These are phyloP conservation scores for Saccharomyces eubayanus DNA, from an alignment of 805 yeast genomes.

Conservation along the genomic window DNA sequence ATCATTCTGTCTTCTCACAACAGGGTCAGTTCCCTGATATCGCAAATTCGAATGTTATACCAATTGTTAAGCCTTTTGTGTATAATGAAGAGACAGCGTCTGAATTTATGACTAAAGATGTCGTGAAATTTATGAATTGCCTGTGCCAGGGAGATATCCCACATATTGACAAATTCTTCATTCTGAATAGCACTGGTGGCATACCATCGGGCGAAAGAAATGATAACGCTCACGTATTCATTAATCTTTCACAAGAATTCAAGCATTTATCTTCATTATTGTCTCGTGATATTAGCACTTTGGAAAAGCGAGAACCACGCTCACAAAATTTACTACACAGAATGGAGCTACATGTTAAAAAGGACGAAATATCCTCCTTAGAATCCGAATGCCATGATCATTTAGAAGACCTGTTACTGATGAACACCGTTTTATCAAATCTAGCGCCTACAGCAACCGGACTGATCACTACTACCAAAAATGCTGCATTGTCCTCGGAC, in stretches of 20 bases:
- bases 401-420: conserved; percentile 53
- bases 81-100: conserved; percentile 47
- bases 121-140: conserved; percentile 31
- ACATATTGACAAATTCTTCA: conserved; percentile 67
- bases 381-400: conserved; percentile 38
- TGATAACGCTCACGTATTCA: conserved; percentile 76
- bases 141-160: conserved; percentile 34
- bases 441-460: conserved; percentile 63
- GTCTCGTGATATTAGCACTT: conserved; percentile 2
- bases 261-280: conserved; percentile 7
- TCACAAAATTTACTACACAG: conserved; percentile 14
- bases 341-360: conserved; percentile 12
- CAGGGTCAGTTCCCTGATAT: conserved; percentile 8
- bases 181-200: conserved; percentile 80
- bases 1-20: conserved; percentile 14
- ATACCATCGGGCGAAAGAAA: conserved; percentile 80
- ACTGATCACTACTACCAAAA: conserved; percentile 72
- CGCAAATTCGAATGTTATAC: conserved; percentile 27
- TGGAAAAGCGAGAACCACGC: conserved; percentile 10
- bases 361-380: conserved; percentile 8
- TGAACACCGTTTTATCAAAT: conserved; percentile 46
- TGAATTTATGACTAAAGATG: conserved; percentile 32
- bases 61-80: conserved; percentile 55
- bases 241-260: conserved; percentile 76
- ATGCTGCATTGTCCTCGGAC: conserved; percentile 45